A percentile compares a stretch with the other conserved stretches of the same genome.
These are phyloP conservation scores for Kurtzmaniella quercitrusa DNA, from an alignment of 1,139 yeast species.

Conservation along the genomic window DNA sequence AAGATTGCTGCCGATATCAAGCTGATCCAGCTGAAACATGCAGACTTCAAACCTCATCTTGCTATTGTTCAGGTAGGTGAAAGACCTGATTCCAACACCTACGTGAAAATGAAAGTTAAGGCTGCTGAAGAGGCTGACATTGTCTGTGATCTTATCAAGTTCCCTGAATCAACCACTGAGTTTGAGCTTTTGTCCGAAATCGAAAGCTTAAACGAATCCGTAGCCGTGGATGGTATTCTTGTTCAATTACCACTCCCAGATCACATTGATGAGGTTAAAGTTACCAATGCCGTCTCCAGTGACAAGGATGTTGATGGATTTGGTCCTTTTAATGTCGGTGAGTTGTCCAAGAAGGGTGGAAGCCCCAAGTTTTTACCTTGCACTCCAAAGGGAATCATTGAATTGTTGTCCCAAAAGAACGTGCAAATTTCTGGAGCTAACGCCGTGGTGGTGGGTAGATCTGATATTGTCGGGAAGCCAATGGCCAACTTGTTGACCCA, in stretches of 20 bases:
- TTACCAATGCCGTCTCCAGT: slow-evolving; percentile 73
- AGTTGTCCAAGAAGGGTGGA: slow-evolving; percentile 86
- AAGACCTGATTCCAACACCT: slow-evolving; percentile 89
- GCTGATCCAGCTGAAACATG: slow-evolving; percentile 48
- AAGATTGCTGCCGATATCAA: slow-evolving; percentile 52
- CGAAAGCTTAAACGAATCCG: slow-evolving; percentile 59
- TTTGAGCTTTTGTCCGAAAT: slow-evolving; percentile 57
- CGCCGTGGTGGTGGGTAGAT: slow-evolving; percentile 95
- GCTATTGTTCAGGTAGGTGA: slow-evolving; percentile 87
- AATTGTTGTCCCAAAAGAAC: slow-evolving; percentile 59
- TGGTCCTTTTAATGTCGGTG: slow-evolving; percentile 87
- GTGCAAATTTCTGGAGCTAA: slow-evolving; percentile 68
- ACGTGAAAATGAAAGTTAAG: slow-evolving; percentile 89
- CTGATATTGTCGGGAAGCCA: slow-evolving; percentile 96
- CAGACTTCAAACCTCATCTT: slow-evolving; percentile 70
- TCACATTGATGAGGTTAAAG: slow-evolving; percentile 71
- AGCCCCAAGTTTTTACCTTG: slow-evolving; percentile 85
- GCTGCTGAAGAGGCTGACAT: slow-evolving; percentile 88
- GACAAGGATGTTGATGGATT: slow-evolving; percentile 96
- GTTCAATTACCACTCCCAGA: slow-evolving; percentile 89
- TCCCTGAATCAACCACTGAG: slow-evolving; percentile 60
- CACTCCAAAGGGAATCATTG: slow-evolving; percentile 93
- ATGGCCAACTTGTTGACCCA: slow-evolving; percentile 77
- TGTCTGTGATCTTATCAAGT: slow-evolving; percentile 60
- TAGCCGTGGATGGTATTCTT: slow-evolving; percentile 77